These are phyloP conservation scores for Acacia acuminata DNA, from an alignment of 306 rosid species.

Conservation along the genomic window DNA sequence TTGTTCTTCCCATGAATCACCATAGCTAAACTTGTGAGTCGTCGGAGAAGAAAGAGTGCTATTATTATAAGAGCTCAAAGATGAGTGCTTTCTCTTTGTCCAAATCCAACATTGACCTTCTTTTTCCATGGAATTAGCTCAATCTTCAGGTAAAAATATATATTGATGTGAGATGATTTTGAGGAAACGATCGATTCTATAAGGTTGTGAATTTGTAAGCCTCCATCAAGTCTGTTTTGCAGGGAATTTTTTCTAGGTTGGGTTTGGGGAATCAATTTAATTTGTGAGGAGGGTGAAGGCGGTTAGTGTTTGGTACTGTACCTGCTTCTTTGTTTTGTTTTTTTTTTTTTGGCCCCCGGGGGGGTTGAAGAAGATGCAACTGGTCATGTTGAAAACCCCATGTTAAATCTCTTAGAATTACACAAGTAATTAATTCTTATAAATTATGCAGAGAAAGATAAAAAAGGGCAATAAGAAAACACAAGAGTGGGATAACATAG, in stretches of 20 bases:
- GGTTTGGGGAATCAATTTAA: background rate
- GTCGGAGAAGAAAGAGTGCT: conserved; percentile 4
- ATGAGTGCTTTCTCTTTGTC: conserved; percentile 54
- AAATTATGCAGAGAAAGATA: background rate
- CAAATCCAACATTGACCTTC: conserved; percentile 52
- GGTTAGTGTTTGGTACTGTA: background rate
- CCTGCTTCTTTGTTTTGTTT: background rate
- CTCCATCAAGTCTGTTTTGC: background rate
- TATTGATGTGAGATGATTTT: background rate
- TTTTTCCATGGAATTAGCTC: conserved; percentile 50
- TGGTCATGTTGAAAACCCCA: background rate
- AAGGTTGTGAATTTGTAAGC: background rate
- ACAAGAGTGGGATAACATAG: too few relatives aligned
- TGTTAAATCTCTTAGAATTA: background rate
- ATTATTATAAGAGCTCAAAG: conserved; percentile 17
- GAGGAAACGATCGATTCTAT: background rate
- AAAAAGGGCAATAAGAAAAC: background rate
- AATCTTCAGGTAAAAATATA: background rate
- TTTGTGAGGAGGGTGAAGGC: background rate
- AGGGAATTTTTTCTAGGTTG: background rate
- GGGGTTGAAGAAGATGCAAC: background rate
- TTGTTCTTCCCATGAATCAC: conserved; percentile 81
- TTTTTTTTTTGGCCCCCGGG: background rate
- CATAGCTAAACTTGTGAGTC: conserved; percentile 28
- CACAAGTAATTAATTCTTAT: background rate